Evolutionary conservation across 192 early-diverging fungal species (phyloP).

Genomic region (Blastocladiella britannica): DNA sequence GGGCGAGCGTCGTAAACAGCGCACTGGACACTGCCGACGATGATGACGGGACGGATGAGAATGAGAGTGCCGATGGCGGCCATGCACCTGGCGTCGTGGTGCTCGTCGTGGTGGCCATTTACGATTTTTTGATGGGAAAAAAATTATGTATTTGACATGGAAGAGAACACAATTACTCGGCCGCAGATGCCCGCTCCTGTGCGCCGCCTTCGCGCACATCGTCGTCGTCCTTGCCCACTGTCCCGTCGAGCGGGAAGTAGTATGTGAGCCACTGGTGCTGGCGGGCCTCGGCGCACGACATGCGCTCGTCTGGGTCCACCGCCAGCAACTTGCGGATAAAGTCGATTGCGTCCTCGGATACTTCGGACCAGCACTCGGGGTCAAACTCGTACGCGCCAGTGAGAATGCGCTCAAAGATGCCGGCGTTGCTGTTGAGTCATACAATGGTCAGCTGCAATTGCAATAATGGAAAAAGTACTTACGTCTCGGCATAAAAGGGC

Average conservation of each 20-base stretch:
- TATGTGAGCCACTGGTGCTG: conserved; percentile 55
- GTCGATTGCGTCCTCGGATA: conserved; percentile 37
- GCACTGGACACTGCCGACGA: too few relatives aligned
- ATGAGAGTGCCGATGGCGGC: too few relatives aligned
- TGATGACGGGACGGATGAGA: too few relatives aligned
- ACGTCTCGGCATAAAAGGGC: conserved; percentile 18
- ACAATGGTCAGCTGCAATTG: not conserved
- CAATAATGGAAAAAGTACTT: not conserved
- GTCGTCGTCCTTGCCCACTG: too few relatives aligned
- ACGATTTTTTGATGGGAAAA: too few relatives aligned
- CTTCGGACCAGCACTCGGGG: conserved; percentile 20
- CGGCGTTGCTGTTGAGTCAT: conserved; percentile 4
- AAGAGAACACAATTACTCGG: too few relatives aligned
- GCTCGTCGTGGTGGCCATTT: too few relatives aligned
- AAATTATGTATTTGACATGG: too few relatives aligned
- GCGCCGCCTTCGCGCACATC: too few relatives aligned
- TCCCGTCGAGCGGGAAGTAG: not conserved
- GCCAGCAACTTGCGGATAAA: conserved; percentile 46
- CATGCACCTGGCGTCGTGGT: too few relatives aligned
- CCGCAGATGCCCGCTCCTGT: too few relatives aligned
- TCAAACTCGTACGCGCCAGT: conserved; percentile 25
- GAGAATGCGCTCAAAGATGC: conserved; percentile 21
- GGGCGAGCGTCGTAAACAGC: too few relatives aligned
- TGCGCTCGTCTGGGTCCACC: conserved; percentile 46
- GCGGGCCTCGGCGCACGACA: conserved; percentile 62